Percentiles rank a stretch among this genome's conserved stretches.
Evolutionary conservation across 495 filamentous ascomycete genomes (phyloP).

Genomic region (Choiromyces venosus): DNA sequence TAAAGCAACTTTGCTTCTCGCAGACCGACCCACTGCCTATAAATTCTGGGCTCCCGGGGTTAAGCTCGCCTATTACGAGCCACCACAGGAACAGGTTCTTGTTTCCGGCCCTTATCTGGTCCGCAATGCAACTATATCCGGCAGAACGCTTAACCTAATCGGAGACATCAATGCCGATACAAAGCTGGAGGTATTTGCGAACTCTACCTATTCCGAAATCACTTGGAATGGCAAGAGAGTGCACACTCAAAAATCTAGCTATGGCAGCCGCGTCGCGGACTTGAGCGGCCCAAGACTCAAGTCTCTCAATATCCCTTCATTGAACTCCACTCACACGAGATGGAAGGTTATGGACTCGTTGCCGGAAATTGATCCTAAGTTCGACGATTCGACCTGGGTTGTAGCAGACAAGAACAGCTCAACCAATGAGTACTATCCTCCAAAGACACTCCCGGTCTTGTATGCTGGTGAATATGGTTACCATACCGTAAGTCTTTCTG

Average conservation of each 20-base stretch:
- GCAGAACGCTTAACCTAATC: conserved; percentile 53
- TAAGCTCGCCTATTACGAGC: conserved; percentile 43
- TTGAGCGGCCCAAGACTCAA: conserved; percentile 55
- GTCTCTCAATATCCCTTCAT: conserved; percentile 43
- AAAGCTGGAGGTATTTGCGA: conserved; percentile 58
- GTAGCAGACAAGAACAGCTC: conserved; percentile 52
- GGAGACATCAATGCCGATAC: conserved; percentile 70
- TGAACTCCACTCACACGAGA: conserved; percentile 12
- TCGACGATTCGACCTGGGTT: conserved; percentile 64
- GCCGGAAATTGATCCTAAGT: conserved; percentile 59
- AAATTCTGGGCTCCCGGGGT: conserved; percentile 60
- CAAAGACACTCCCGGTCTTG: conserved; percentile 55
- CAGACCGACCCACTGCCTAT: conserved; percentile 58
- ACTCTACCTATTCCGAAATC: conserved; percentile 48
- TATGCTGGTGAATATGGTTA: conserved; percentile 71
- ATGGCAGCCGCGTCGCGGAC: conserved; percentile 45
- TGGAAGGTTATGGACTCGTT: conserved; percentile 69
- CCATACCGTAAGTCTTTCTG: too few species aligned
- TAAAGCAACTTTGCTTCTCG: conserved; percentile 39
- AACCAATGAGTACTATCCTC: conserved; percentile 49
- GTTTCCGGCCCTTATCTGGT: conserved; percentile 70
- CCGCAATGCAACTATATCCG: conserved; percentile 54
- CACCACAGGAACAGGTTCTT: conserved; percentile 47
- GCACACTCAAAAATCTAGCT: conserved; percentile 44
- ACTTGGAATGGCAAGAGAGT: conserved; percentile 56